These are phyloP conservation scores for Luffa aegyptiaca DNA, from an alignment of 306 rosid genomes.

Conservation along the genomic window DNA sequence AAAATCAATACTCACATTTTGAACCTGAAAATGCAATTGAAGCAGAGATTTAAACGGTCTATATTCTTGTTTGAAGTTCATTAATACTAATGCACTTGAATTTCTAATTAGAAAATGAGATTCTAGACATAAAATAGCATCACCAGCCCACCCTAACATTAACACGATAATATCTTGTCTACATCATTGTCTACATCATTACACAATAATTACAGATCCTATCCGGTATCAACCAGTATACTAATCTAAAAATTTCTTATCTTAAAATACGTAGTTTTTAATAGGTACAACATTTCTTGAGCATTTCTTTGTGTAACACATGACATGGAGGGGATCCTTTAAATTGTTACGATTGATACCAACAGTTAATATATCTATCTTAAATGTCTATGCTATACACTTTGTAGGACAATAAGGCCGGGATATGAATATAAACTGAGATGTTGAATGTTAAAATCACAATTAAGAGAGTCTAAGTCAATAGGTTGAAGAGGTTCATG, in stretches of 20 bases:
- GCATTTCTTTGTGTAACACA: not conserved
- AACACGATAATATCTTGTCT: no score
- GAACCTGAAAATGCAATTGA: not conserved
- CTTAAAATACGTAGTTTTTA: not conserved
- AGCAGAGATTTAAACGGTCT: not conserved
- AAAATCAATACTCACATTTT: not conserved
- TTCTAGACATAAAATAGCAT: not conserved
- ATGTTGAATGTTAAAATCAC: not conserved
- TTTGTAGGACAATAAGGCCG: not conserved
- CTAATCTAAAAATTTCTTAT: not conserved
- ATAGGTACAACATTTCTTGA: not conserved
- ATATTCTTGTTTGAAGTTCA: not conserved
- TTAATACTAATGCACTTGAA: not conserved
- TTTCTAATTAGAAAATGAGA: not conserved
- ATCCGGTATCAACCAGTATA: not conserved
- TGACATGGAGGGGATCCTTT: no score
- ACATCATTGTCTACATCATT: no score
- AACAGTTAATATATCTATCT: not conserved
- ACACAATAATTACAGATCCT: no score
- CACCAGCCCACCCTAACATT: not conserved
- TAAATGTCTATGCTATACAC: not conserved
- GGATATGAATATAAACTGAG: not conserved
- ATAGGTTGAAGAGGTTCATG: slow-evolving; percentile 1
- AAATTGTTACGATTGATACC: not conserved
- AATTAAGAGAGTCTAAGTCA: not conserved